Percentiles rank a stretch among this genome's conserved stretches.
Conservation (phyloP, 192 early-diverging fungal species). For the Podila horticola region DNA sequence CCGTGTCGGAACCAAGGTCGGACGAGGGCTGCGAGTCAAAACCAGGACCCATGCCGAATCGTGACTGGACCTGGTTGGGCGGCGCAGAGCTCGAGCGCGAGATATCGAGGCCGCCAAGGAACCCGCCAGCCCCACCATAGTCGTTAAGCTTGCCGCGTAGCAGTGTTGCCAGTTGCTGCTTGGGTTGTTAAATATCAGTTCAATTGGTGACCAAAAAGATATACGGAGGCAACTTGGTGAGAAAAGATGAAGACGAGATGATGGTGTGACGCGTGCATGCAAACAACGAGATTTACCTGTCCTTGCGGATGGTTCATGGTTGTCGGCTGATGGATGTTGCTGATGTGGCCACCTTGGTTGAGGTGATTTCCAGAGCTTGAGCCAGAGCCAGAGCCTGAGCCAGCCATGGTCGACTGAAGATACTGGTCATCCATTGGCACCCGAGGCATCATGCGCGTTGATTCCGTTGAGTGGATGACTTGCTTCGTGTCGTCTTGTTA, state of each 20-base stretch:
- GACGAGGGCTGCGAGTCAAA: conserved; percentile 48
- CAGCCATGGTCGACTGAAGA: conserved; percentile 18
- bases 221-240: neutral
- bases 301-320: conserved; percentile 77
- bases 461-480: neutral
- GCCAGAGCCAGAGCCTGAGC: conserved; percentile 11
- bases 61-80: conserved; percentile 70
- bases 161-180: conserved; percentile 60
- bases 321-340: conserved; percentile 68
- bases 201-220: neutral
- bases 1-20: conserved; percentile 70
- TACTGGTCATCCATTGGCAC: conserved; percentile 53
- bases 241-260: neutral
- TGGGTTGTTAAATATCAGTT: neutral
- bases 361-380: conserved; percentile 13
- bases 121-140: conserved; percentile 37
- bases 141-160: conserved; percentile 65
- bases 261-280: neutral
- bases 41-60: conserved; percentile 57
- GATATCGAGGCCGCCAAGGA: conserved; percentile 51
- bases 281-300: conserved; percentile 56
- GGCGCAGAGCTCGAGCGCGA: conserved; percentile 82
- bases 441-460: conserved; percentile 33
- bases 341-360: conserved; percentile 46
- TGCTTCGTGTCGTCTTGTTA: neutral